phyloP scores from a whole-genome alignment of 305 asterid species.

The Rubia balearica region DNA sequence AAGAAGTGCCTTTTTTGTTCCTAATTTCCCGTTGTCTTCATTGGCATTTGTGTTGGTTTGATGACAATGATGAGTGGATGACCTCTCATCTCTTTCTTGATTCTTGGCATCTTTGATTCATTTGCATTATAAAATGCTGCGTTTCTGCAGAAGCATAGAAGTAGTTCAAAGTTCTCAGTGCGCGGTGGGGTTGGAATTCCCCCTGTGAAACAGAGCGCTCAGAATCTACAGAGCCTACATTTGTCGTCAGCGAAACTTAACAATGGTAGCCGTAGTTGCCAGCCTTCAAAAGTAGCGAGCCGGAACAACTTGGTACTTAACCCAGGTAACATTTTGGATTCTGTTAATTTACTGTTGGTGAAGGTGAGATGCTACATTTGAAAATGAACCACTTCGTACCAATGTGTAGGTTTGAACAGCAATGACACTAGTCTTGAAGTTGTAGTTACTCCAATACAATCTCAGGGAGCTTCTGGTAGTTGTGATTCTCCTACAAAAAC shows the following conservation, averaged over 20 bases:
- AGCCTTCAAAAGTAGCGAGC: conserved; percentile 25
- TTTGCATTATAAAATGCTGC: conserved; percentile 21
- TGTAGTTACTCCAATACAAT: conserved; percentile 9
- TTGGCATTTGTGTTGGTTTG: neutral
- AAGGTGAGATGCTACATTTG: conserved; percentile 30
- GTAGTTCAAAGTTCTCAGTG: conserved; percentile 59
- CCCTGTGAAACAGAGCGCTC: conserved; percentile 42
- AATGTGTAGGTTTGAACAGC: conserved; percentile 20
- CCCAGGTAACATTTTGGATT: conserved; percentile 25
- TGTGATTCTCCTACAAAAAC: conserved; percentile 30
- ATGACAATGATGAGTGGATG: neutral
- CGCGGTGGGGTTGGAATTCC: conserved; percentile 64
- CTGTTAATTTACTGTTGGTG: conserved; percentile 25
- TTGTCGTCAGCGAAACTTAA: conserved; percentile 27
- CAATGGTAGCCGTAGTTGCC: conserved; percentile 27
- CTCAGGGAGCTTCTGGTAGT: conserved; percentile 25
- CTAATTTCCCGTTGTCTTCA: neutral
- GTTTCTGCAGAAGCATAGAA: conserved; percentile 72
- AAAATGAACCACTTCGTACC: conserved; percentile 33
- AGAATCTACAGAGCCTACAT: conserved; percentile 28
- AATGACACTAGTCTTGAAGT: conserved; percentile 26
- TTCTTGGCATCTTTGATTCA: conserved; percentile 3
- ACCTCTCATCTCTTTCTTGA: neutral
- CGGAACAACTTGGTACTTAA: conserved; percentile 27
- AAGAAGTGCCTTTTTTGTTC: neutral